phyloP scores from a whole-genome alignment of 768 basidiomycete species.

The Termitomyces sp. region DNA sequence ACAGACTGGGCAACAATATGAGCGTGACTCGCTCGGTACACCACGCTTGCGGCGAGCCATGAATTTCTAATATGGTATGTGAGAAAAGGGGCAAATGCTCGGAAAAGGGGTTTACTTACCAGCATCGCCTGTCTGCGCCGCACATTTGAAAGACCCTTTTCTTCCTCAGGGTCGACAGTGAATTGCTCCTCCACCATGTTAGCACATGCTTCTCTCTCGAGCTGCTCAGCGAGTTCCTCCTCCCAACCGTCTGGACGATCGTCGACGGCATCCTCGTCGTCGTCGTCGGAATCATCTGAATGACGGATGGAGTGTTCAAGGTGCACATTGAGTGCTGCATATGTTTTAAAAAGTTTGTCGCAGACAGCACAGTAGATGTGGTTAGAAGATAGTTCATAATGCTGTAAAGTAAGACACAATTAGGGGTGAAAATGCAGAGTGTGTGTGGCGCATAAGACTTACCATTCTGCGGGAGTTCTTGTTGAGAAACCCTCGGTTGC shows the following conservation, averaged over 20 bases:
- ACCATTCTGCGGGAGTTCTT: conserved; percentile 9
- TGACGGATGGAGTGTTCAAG: conserved; percentile 4
- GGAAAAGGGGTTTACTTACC: conserved; percentile 6
- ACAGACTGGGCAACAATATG: conserved; percentile 8
- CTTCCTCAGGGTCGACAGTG: not conserved
- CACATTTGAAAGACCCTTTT: not conserved
- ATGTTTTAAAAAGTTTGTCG: conserved; percentile 5
- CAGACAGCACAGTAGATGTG: conserved; percentile 10
- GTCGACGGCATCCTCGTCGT: not conserved
- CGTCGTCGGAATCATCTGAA: conserved; percentile 9
- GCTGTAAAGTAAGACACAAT: not conserved
- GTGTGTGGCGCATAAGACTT: not conserved
- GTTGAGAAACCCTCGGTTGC: conserved; percentile 5
- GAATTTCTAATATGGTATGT: not conserved
- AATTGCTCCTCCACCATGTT: conserved; percentile 2
- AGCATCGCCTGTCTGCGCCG: conserved; percentile 7
- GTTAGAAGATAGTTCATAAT: conserved; percentile 1
- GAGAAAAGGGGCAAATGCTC: not conserved
- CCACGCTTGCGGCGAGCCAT: conserved; percentile 9
- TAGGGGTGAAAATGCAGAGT: not conserved
- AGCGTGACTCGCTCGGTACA: not conserved
- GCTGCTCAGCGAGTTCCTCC: conserved; percentile 3
- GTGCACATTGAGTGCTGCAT: conserved; percentile 6
- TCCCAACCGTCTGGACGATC: conserved; percentile 7
- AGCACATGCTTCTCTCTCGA: not conserved